Percentiles rank a stretch among this genome's conserved stretches.
phyloP scores from a whole-genome alignment of 257 asterid species.

The Fraxinus excelsior region DNA sequence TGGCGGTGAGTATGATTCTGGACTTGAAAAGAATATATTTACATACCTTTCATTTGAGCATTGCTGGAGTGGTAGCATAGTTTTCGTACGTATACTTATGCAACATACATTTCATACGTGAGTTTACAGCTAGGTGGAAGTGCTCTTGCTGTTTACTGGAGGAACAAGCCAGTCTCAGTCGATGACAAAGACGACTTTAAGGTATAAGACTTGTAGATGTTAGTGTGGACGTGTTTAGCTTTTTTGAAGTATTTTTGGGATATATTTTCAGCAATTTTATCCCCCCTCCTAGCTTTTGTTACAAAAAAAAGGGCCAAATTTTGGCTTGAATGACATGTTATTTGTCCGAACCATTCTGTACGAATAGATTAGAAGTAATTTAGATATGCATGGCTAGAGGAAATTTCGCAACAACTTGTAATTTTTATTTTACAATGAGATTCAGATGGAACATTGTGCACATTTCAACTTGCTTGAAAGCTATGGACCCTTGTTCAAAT shows the following conservation, averaged over 20 bases:
- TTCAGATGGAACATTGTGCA: no score
- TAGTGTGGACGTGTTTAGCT: background rate
- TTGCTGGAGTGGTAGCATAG: background rate
- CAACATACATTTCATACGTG: background rate
- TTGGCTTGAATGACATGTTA: background rate
- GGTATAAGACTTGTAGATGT: slow-evolving; percentile 49
- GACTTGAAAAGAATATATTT: background rate
- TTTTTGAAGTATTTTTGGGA: background rate
- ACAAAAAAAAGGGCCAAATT: background rate
- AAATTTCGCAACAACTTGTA: no score
- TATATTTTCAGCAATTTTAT: background rate
- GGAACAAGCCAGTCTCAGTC: slow-evolving; percentile 75
- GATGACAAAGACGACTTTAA: slow-evolving; percentile 97
- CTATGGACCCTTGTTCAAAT: no score
- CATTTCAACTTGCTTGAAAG: no score
- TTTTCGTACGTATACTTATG: background rate
- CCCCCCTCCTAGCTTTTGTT: background rate
- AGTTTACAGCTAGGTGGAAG: slow-evolving; percentile 88
- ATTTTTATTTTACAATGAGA: no score
- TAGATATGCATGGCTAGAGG: no score
- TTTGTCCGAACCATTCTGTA: no score
- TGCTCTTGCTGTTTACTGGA: slow-evolving; percentile 93
- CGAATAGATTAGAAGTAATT: background rate
- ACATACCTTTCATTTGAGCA: slow-evolving; percentile 1
- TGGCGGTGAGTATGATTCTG: slow-evolving; percentile 68